Percentiles rank a stretch among this genome's conserved stretches.
Evolutionary conservation across 768 basidiomycete genomes (phyloP).

Genomic region (Daedaleopsis nitida): DNA sequence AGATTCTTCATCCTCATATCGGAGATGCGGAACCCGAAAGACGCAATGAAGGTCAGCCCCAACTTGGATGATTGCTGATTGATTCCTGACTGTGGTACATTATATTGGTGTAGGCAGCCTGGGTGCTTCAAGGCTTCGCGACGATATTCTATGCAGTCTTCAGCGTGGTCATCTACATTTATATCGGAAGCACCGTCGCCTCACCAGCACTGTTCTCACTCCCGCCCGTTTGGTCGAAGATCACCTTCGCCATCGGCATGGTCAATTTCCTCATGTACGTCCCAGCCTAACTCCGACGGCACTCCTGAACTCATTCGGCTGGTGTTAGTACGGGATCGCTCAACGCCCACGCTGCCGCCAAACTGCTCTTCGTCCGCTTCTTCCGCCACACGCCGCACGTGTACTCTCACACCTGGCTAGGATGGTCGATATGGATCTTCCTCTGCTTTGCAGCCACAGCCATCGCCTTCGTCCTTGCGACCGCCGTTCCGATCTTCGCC

Average conservation of each 20-base stretch:
- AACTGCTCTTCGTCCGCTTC: slow-evolving; percentile 53
- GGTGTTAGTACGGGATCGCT: slow-evolving; percentile 40
- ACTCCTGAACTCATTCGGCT: background rate
- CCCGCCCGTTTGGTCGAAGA: slow-evolving; percentile 51
- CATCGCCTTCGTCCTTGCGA: slow-evolving; percentile 48
- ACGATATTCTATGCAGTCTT: slow-evolving; percentile 54
- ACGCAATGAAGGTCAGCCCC: slow-evolving; percentile 53
- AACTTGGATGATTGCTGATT: background rate
- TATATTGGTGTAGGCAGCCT: slow-evolving; percentile 47
- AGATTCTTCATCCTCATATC: slow-evolving; percentile 64
- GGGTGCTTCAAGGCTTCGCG: slow-evolving; percentile 54
- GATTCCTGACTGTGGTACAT: background rate
- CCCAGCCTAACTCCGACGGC: background rate
- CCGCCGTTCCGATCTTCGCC: slow-evolving; percentile 57
- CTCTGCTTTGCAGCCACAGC: slow-evolving; percentile 45
- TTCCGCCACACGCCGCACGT: slow-evolving; percentile 52
- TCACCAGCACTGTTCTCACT: slow-evolving; percentile 52
- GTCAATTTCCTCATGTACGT: slow-evolving; percentile 53
- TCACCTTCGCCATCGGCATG: slow-evolving; percentile 49
- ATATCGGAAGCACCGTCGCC: slow-evolving; percentile 47
- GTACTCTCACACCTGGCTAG: slow-evolving; percentile 50
- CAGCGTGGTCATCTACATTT: slow-evolving; percentile 41
- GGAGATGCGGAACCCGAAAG: slow-evolving; percentile 52
- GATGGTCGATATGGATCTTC: slow-evolving; percentile 47
- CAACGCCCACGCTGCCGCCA: slow-evolving; percentile 54